Base-by-base conservation (phyloP, 176 grass and related monocot genomes). In the Bonia amplexicaulis region DNA sequence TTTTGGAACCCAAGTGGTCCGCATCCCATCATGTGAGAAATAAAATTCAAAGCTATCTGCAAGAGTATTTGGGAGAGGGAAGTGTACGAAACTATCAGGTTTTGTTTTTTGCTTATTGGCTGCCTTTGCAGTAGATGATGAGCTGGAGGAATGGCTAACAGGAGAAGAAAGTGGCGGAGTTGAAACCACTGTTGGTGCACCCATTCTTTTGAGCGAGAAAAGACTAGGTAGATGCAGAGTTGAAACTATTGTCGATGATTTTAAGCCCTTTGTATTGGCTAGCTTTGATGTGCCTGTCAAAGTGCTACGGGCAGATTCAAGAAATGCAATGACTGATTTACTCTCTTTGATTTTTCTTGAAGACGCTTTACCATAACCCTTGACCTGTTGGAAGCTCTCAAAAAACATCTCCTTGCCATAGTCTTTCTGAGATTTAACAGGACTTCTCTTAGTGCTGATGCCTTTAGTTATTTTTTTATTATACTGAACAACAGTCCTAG, bases 1-100 rank as follows among this genome's bases (percentile, higher is more conserved):
- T 29, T 86, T 86, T 62, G 84, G 76, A 86, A 80, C 57, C 84
- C 84, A 86, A 42, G 76, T 27, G 11, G 84, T 86, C 54, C 26
- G 76, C 55, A 86, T 41, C 40, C 76, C 84, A 13, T 86, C 76
- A 73, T 33, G 55, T 64, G 84, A 86, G 84, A 86, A 80, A 72
- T 26, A 48, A 80, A 86, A 86, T 51, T 80, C 67, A 49, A 80
- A 73, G 55, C 67, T 68, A 26, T 86, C 68, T 65, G 57, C 84
- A 62, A 31, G 76, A 48, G 84, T 80, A 54, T 86, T 29, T 42
- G 76, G 84, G 33, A 73, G n/a, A 80, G 57, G 71, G n/a, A 86
- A 73, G 44, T 64, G 44, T 73, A 86, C 25, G 60, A 29, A 40
- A 15, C 37, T 57, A 80, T 42, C 67, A 54, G 31, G 45, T 53